Evolutionary conservation across 225 moss, liverwort and hornwort species (phyloP).

Genomic region (Polytrichum commune): DNA sequence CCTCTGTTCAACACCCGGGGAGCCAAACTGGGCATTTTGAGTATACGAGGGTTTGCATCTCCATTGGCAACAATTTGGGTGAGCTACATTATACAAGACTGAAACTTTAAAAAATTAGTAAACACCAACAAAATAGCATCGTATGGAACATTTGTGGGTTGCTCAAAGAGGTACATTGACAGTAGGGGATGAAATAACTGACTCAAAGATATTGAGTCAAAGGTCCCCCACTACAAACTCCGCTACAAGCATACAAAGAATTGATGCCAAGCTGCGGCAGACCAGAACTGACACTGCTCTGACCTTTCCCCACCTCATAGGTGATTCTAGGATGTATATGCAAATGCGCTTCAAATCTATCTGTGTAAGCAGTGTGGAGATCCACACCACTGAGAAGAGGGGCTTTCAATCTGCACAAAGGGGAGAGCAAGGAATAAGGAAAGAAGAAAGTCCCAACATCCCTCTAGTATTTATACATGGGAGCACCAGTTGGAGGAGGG

Average conservation of each 20-base stretch:
- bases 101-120: no score
- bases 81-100: no score
- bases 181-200: neutral
- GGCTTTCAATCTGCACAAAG: no score
- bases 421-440: neutral
- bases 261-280: conserved; percentile 19
- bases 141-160: conserved; percentile 21
- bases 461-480: conserved; percentile 21
- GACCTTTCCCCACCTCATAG: neutral
- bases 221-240: conserved; percentile 8
- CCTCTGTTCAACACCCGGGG: no score
- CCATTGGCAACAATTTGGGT: no score
- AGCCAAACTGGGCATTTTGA: no score
- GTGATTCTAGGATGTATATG: conserved; percentile 6
- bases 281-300: conserved; percentile 10
- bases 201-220: conserved; percentile 1
- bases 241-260: conserved; percentile 17
- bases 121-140: conserved; percentile 1
- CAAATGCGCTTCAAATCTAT: conserved; percentile 7
- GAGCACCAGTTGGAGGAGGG: conserved; percentile 39
- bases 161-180: conserved; percentile 5
- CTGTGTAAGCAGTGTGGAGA: neutral
- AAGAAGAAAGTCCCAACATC: conserved; percentile 2
- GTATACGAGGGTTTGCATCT: no score
- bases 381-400: no score